phyloP scores from a whole-genome alignment of 768 basidiomycete species.

The Agrocybe praecox region DNA sequence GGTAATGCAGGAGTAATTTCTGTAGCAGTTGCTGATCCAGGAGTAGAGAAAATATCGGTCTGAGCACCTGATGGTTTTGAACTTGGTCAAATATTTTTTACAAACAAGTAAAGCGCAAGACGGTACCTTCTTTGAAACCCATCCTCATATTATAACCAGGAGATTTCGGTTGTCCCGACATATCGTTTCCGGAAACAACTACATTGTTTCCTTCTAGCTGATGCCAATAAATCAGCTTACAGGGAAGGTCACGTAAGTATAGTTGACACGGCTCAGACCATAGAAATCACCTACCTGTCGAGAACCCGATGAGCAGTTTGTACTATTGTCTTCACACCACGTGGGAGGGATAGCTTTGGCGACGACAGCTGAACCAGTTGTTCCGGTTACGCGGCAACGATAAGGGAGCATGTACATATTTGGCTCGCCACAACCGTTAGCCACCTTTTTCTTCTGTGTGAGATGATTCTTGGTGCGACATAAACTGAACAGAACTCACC shows the following conservation, averaged over 20 bases:
- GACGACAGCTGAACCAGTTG: slow-evolving; percentile 30
- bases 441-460: slow-evolving; percentile 14
- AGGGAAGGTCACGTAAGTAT: not conserved
- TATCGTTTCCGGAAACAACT: slow-evolving; percentile 37
- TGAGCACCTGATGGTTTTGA: slow-evolving; percentile 19
- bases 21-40: not conserved
- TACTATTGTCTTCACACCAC: slow-evolving; percentile 40
- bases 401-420: slow-evolving; percentile 49
- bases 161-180: slow-evolving; percentile 41
- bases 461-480: not conserved
- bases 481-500: slow-evolving; percentile 25
- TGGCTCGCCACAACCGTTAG: slow-evolving; percentile 37
- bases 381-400: slow-evolving; percentile 39
- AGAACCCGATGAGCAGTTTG: slow-evolving; percentile 36
- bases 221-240: slow-evolving; percentile 44
- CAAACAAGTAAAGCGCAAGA: not conserved
- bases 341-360: slow-evolving; percentile 34
- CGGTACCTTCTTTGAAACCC: slow-evolving; percentile 34
- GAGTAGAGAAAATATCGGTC: slow-evolving; percentile 19
- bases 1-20: not conserved
- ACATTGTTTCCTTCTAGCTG: slow-evolving; percentile 47
- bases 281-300: slow-evolving; percentile 33
- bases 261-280: not conserved
- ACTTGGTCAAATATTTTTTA: not conserved
- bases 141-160: slow-evolving; percentile 39